A percentile compares a stretch with the other conserved stretches of the same genome.
phyloP scores from a whole-genome alignment of 176 grass and related monocot genomes.

The Triticum timopheevii region DNA sequence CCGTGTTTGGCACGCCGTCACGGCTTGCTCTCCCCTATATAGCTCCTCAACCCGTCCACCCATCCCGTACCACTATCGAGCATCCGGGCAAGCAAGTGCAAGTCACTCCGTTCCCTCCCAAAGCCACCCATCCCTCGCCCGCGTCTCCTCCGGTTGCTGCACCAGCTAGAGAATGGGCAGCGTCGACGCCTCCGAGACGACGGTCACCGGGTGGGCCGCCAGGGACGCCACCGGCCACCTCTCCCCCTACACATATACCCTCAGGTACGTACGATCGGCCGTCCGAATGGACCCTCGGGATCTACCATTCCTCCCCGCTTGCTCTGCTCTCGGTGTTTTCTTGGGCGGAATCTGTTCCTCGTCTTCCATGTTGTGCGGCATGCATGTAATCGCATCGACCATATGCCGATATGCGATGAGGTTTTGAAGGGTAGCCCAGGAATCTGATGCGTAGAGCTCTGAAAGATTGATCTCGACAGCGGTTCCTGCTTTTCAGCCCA shows the following conservation, averaged over 20 bases:
- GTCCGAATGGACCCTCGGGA: background rate
- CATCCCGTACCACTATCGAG: background rate
- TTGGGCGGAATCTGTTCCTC: background rate
- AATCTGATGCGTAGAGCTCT: background rate
- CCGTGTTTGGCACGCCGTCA: too few species aligned
- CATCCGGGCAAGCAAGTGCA: background rate
- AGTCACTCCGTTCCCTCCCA: background rate
- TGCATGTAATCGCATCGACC: background rate
- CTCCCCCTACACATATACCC: conserved; percentile 83
- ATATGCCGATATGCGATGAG: background rate
- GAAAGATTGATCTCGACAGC: background rate
- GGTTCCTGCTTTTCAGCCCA: background rate
- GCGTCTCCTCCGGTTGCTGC: background rate
- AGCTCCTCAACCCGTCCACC: background rate
- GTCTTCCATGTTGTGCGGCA: background rate
- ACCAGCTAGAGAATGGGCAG: conserved; percentile 55
- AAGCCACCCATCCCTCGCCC: background rate
- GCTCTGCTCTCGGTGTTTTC: background rate
- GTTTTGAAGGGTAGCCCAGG: background rate
- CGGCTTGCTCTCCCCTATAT: background rate
- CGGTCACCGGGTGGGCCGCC: conserved; percentile 77
- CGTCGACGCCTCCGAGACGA: conserved; percentile 53
- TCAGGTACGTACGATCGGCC: conserved; percentile 58
- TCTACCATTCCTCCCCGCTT: background rate
- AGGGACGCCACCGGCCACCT: conserved; percentile 71